Conservation (phyloP, 345 rosid species). For the Moricandia moricandioides region DNA sequence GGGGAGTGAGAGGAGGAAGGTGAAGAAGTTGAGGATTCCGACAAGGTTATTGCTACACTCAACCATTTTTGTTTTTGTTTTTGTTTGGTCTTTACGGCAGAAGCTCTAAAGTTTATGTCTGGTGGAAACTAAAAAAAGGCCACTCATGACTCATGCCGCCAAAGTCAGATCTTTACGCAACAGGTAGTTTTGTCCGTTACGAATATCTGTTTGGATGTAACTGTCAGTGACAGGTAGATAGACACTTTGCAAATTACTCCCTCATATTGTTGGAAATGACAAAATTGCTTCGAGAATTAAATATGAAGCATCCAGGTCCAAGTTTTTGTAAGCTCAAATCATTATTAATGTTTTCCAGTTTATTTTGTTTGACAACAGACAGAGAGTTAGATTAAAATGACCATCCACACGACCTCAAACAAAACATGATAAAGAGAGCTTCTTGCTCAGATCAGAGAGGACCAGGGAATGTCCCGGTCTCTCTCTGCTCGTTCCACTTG, state of each 20-base stretch:
- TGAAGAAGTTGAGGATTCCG: conserved; percentile 75
- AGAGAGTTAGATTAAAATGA: neutral
- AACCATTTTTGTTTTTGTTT: conserved; percentile 34
- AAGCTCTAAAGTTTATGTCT: neutral
- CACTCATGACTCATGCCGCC: neutral
- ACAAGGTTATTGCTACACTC: conserved; percentile 77
- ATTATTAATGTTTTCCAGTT: conserved; percentile 7
- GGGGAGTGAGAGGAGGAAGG: conserved; percentile 79
- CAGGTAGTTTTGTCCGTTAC: conserved; percentile 27
- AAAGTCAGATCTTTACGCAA: conserved; percentile 11
- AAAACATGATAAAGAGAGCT: neutral
- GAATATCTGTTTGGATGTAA: conserved; percentile 21
- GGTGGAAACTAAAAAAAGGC: neutral
- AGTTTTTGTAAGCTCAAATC: neutral
- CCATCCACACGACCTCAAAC: conserved; percentile 12
- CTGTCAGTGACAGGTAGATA: conserved; percentile 17
- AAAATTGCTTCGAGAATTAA: neutral
- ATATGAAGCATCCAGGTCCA: neutral
- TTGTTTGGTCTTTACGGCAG: neutral
- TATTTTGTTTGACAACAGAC: conserved; percentile 9
- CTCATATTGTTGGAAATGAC: neutral
- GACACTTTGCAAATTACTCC: neutral
- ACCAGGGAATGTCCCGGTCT: conserved; percentile 74
- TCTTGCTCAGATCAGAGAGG: conserved; percentile 48
- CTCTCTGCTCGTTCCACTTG: conserved; percentile 89